These are phyloP conservation scores for Neonectria faginata DNA, from an alignment of 2,329 filamentous ascomycete species.

Conservation along the genomic window DNA sequence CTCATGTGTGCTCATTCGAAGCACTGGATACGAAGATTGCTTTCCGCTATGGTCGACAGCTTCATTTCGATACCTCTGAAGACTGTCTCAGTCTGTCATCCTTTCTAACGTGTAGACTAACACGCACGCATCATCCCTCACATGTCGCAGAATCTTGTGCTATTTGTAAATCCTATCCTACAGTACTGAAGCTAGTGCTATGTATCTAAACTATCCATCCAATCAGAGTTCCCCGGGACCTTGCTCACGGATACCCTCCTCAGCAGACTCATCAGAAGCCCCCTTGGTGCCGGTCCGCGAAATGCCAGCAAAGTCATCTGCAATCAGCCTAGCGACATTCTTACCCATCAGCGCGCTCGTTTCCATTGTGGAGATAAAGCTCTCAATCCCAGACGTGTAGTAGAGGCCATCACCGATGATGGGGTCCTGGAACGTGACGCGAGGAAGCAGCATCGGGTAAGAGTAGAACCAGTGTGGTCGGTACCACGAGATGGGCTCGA, in stretches of 20 bases:
- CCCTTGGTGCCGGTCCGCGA: slow-evolving; percentile 28
- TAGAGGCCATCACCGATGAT: slow-evolving; percentile 75
- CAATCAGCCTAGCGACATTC: slow-evolving; percentile 80
- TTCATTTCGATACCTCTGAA: no score
- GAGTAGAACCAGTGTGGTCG: slow-evolving; percentile 82
- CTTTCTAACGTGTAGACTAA: background rate
- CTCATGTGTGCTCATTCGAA: background rate
- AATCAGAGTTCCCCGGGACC: slow-evolving; percentile 1
- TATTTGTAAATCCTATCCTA: background rate
- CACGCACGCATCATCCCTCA: background rate
- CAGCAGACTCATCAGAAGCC: background rate
- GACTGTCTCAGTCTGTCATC: background rate
- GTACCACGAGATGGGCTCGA: slow-evolving; percentile 77
- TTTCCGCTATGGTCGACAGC: background rate
- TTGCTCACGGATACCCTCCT: background rate
- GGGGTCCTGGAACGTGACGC: slow-evolving; percentile 87
- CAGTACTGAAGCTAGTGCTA: background rate
- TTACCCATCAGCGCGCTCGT: slow-evolving; percentile 91
- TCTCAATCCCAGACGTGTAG: slow-evolving; percentile 83
- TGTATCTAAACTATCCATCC: background rate
- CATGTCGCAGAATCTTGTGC: background rate
- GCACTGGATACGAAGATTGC: background rate
- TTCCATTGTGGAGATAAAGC: slow-evolving; percentile 98
- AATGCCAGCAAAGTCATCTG: slow-evolving; percentile 64
- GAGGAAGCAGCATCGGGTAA: slow-evolving; percentile 87